A percentile compares a stretch with the other conserved stretches of the same genome.
phyloP scores from a whole-genome alignment of 306 rosid species.

The Prunus armeniaca region DNA sequence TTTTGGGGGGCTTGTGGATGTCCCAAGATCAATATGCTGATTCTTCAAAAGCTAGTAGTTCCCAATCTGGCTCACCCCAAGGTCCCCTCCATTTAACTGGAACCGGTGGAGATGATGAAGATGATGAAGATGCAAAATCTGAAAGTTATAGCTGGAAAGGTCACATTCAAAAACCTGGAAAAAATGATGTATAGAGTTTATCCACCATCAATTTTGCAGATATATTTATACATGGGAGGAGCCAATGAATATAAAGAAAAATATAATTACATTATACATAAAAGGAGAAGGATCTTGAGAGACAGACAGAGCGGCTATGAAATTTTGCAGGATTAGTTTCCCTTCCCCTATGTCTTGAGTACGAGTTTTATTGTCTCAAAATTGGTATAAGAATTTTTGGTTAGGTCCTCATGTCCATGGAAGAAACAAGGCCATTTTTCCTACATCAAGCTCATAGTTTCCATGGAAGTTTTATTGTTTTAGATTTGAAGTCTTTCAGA shows the following conservation, averaged over 20 bases:
- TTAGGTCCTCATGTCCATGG: slow-evolving; percentile 29
- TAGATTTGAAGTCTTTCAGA: background rate
- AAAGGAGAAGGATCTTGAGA: slow-evolving; percentile 46
- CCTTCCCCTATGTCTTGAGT: slow-evolving; percentile 39
- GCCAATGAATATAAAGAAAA: slow-evolving; percentile 39
- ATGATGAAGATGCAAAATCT: slow-evolving; percentile 75
- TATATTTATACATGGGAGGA: slow-evolving; percentile 57
- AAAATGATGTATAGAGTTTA: slow-evolving; percentile 66
- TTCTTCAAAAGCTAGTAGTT: slow-evolving; percentile 71
- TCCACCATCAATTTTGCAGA: slow-evolving; percentile 81
- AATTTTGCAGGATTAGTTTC: slow-evolving; percentile 68
- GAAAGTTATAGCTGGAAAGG: slow-evolving; percentile 80
- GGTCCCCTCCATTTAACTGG: slow-evolving; percentile 82
- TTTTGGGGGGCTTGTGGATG: slow-evolving; percentile 79
- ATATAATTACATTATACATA: slow-evolving; percentile 46
- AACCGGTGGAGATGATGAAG: slow-evolving; percentile 61
- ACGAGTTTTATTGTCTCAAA: slow-evolving; percentile 27
- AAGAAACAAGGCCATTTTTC: slow-evolving; percentile 25
- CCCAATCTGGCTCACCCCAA: slow-evolving; percentile 87
- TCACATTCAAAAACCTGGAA: slow-evolving; percentile 45
- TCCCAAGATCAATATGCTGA: slow-evolving; percentile 67
- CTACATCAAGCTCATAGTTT: background rate
- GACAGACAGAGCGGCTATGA: slow-evolving; percentile 47
- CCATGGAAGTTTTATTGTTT: background rate
- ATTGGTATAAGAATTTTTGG: slow-evolving; percentile 33